phyloP scores from a whole-genome alignment of 23 red algal species.

The Gracilaria domingensis region DNA sequence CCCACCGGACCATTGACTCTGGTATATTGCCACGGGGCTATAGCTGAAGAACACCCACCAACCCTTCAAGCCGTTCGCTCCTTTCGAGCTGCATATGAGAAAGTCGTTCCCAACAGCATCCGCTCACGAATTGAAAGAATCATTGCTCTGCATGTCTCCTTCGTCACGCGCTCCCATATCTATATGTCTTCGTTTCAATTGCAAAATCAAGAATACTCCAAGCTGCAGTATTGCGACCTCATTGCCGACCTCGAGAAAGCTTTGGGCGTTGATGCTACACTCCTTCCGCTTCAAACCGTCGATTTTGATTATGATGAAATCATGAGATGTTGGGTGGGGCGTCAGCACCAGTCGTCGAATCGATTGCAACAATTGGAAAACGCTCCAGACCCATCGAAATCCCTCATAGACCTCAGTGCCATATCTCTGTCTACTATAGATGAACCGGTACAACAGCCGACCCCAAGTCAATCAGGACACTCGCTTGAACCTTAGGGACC shows the following conservation, averaged over 20 bases:
- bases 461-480: background rate
- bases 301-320: slow-evolving; percentile 56
- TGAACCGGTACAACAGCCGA: background rate
- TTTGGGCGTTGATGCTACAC: slow-evolving; percentile 49
- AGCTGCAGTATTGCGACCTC: slow-evolving; percentile 40
- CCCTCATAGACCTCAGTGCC: slow-evolving; percentile 13
- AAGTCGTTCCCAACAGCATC: slow-evolving; percentile 18
- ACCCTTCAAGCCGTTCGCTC: slow-evolving; percentile 33
- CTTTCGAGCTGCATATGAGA: slow-evolving; percentile 50
- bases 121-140: slow-evolving; percentile 43
- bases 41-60: background rate
- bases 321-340: slow-evolving; percentile 46
- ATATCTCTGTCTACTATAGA: slow-evolving; percentile 16
- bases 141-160: slow-evolving; percentile 45
- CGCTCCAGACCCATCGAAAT: slow-evolving; percentile 19
- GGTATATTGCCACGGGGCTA: slow-evolving; percentile 22
- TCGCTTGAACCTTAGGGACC: slow-evolving; percentile 10
- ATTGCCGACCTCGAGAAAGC: slow-evolving; percentile 37
- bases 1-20: slow-evolving; percentile 18
- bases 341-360: background rate
- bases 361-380: background rate
- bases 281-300: slow-evolving; percentile 25
- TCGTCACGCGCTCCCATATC: slow-evolving; percentile 41
- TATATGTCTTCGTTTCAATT: slow-evolving; percentile 51
- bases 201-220: slow-evolving; percentile 31